phyloP scores from a whole-genome alignment of 2,329 filamentous ascomycete genomes.

The Calonectria pseudoturangicola region DNA sequence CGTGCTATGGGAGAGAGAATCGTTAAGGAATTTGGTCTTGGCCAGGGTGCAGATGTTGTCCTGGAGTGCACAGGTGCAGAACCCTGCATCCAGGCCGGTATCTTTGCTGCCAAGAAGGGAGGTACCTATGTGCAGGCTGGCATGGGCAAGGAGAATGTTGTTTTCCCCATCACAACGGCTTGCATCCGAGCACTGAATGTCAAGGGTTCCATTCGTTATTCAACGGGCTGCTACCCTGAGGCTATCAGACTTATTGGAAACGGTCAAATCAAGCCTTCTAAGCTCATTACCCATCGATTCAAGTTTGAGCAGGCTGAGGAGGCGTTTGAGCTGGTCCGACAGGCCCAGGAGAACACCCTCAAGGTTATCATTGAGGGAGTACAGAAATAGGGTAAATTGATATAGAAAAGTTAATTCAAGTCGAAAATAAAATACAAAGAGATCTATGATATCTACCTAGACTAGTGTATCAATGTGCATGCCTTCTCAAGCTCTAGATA shows the following conservation, averaged over 20 bases:
- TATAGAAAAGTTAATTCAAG: not conserved
- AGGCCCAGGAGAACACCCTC: conserved; percentile 47
- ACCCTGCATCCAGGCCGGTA: conserved; percentile 67
- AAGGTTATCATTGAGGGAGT: conserved; percentile 51
- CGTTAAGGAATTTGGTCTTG: conserved; percentile 49
- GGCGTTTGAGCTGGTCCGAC: conserved; percentile 62
- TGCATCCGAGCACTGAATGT: conserved; percentile 69
- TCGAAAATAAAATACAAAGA: not conserved
- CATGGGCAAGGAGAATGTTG: conserved; percentile 70
- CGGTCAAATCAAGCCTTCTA: conserved; percentile 64
- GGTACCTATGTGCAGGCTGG: conserved; percentile 72
- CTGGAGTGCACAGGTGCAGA: conserved; percentile 69
- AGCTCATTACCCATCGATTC: conserved; percentile 61
- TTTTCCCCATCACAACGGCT: conserved; percentile 70
- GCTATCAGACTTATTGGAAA: conserved; percentile 70
- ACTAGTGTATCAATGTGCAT: no score
- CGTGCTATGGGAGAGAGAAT: conserved; percentile 63
- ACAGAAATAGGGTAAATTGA: conserved; percentile 28
- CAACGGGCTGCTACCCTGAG: conserved; percentile 67
- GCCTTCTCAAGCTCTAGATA: no score
- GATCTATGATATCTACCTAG: no score
- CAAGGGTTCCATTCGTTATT: conserved; percentile 71
- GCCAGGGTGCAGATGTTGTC: conserved; percentile 68
- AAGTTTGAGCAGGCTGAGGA: conserved; percentile 66
- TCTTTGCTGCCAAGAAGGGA: conserved; percentile 66